A percentile compares a stretch with the other conserved stretches of the same genome.
phyloP scores from a whole-genome alignment of 306 rosid genomes.

The Hippophae rhamnoides region DNA sequence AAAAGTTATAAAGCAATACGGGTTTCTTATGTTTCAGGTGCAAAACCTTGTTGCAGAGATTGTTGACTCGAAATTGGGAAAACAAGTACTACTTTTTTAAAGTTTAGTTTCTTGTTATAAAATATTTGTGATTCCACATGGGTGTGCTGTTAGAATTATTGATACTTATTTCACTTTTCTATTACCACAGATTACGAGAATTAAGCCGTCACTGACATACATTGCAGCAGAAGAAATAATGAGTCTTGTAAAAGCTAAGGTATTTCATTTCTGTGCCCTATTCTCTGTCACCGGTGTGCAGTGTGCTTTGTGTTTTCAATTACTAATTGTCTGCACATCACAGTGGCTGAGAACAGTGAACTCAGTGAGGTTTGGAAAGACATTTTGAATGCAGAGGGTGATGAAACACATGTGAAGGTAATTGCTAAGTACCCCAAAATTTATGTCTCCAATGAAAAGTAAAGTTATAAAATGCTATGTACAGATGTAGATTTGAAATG shows the following conservation, averaged over 20 bases:
- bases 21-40: slow-evolving; percentile 42
- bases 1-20: slow-evolving; percentile 10
- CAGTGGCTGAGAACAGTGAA: slow-evolving; percentile 84
- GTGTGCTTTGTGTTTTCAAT: slow-evolving; percentile 6
- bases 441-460: no score
- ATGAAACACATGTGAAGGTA: slow-evolving; percentile 95
- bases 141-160: background rate
- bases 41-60: slow-evolving; percentile 93
- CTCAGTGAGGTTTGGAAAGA: slow-evolving; percentile 94
- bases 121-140: background rate
- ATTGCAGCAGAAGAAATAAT: slow-evolving; percentile 85
- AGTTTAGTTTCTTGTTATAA: background rate
- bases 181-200: slow-evolving; percentile 58
- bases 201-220: slow-evolving; percentile 74
- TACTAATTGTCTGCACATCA: slow-evolving; percentile 14
- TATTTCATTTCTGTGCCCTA: slow-evolving; percentile 19
- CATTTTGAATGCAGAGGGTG: slow-evolving; percentile 79
- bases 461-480: no score
- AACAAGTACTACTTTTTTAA: slow-evolving; percentile 54
- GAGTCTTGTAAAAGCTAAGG: slow-evolving; percentile 99
- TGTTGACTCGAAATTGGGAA: slow-evolving; percentile 77
- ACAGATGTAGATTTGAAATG: no score
- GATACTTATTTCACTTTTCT: background rate
- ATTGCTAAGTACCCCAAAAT: background rate
- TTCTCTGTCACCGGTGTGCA: slow-evolving; percentile 5